Conservation (phyloP, 2,329 filamentous ascomycete genomes). For the Trichothecium roseum region DNA sequence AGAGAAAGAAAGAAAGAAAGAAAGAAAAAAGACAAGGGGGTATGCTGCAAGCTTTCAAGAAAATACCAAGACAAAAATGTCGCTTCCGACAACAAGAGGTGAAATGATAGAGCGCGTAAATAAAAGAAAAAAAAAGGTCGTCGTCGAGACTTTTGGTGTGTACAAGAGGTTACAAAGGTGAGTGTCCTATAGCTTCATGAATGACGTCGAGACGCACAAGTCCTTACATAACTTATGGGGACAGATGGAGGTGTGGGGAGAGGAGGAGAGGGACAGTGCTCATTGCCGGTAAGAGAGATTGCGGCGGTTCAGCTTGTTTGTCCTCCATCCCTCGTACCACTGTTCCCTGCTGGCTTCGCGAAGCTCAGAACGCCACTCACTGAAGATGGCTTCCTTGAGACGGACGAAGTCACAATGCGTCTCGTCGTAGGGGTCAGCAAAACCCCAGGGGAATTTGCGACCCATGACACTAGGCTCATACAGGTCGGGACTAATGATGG, state of each 20-base stretch:
- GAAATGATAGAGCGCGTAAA: conserved; percentile 9
- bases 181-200: background rate
- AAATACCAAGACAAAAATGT: conserved; percentile 12
- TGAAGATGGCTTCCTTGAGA: conserved; percentile 85
- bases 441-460: conserved; percentile 91
- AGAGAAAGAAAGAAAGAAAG: background rate
- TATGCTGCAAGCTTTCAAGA: conserved; percentile 23
- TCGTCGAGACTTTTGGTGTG: background rate
- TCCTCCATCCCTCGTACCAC: conserved; percentile 96
- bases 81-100: conserved; percentile 8
- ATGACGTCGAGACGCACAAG: background rate
- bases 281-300: conserved; percentile 27
- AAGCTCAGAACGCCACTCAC: conserved; percentile 84
- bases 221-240: too few relatives aligned
- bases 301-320: conserved; percentile 49
- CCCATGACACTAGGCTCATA: conserved; percentile 75
- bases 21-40: conserved; percentile 14
- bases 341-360: conserved; percentile 82
- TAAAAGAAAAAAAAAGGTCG: conserved; percentile 7
- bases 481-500: conserved; percentile 85
- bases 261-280: conserved; percentile 1
- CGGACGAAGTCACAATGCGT: conserved; percentile 90
- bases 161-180: background rate
- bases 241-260: too few relatives aligned
- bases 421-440: conserved; percentile 84